Base-by-base conservation (phyloP, 2,329 filamentous ascomycete species). In the Fusarium irregulare region DNA sequence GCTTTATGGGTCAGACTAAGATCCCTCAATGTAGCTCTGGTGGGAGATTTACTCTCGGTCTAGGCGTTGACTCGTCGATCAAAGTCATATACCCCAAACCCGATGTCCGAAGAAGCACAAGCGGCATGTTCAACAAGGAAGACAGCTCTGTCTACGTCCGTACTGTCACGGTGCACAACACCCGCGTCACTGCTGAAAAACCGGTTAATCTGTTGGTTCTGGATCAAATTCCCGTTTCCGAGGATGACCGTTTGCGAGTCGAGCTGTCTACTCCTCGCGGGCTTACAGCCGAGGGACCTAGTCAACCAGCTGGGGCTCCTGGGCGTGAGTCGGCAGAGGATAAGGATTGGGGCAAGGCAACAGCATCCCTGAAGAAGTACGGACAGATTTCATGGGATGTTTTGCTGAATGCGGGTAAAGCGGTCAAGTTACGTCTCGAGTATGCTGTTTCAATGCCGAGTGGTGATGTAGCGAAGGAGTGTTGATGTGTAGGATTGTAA, bases 381-480 rank as follows among this genome's bases (percentile, higher is more conserved):
- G 89, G 89, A 4, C 85, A 90, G 77, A 76, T 91, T 7, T 77
- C 77, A 56, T 91, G 89, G 88, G 83, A 86, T 55, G 83, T 91
- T 13, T 81, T 76, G 45, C 76, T 92, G 53, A 86, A 89, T 64
- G 83, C 87, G 1, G 88, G 89, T 27, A 83, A 84, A 72, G 83
- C 85, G 6, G 86, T 87, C 18, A 86, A 85, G 77, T 77, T 92
- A 65, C 79, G 79, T 25, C 75, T 92, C 63, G 88, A 90, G 79
- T 92, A 92, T 77, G 84, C 87, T 64, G 85, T 89, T 20, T 83
- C 83, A 23, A 81, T 87, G 70, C 89, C 89, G 2, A 77, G 77
- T 18, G 84, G 84, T 11, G 86, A 88, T 32, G 30, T 48, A 50
- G 70, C 70, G 6, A 59, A 66, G 16, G 73, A 77, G 54, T 75